Evolutionary conservation across 768 basidiomycete genomes (phyloP).

Genomic region (Serendipita vermifera): DNA sequence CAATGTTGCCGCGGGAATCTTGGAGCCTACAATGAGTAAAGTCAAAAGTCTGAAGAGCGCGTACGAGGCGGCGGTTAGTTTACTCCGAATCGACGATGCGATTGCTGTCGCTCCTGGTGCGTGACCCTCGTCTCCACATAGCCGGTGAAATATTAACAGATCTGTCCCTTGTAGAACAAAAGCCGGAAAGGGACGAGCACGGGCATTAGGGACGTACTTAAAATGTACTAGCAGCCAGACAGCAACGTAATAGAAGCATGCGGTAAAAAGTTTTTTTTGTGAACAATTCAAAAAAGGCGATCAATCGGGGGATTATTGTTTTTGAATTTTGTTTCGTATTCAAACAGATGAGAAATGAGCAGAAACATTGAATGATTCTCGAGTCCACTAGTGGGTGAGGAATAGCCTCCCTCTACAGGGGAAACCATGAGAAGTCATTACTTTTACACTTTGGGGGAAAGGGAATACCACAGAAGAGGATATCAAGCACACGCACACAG

Average conservation of each 20-base stretch:
- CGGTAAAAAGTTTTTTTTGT: background rate
- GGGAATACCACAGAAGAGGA: no score
- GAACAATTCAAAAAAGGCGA: background rate
- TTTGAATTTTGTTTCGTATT: background rate
- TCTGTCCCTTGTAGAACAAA: constrained; percentile 10
- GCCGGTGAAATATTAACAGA: background rate
- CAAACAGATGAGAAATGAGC: background rate
- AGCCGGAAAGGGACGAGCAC: constrained; percentile 23
- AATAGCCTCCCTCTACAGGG: no score
- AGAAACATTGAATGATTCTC: background rate
- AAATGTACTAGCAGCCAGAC: no score
- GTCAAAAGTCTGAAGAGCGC: constrained; percentile 95
- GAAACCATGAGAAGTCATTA: no score
- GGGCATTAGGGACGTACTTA: constrained; percentile 21
- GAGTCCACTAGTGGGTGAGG: no score
- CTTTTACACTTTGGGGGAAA: no score
- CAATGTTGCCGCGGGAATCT: constrained; percentile 82
- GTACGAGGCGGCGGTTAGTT: constrained; percentile 87
- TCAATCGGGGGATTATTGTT: background rate
- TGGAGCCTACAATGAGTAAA: constrained; percentile 96
- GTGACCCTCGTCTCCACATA: constrained; percentile 19
- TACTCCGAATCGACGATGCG: constrained; percentile 93
- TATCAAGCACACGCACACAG: no score
- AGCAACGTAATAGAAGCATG: background rate
- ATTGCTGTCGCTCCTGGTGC: constrained; percentile 79